Base-by-base conservation (phyloP, 139 green algal species). In the Yamagishiella unicocca region DNA sequence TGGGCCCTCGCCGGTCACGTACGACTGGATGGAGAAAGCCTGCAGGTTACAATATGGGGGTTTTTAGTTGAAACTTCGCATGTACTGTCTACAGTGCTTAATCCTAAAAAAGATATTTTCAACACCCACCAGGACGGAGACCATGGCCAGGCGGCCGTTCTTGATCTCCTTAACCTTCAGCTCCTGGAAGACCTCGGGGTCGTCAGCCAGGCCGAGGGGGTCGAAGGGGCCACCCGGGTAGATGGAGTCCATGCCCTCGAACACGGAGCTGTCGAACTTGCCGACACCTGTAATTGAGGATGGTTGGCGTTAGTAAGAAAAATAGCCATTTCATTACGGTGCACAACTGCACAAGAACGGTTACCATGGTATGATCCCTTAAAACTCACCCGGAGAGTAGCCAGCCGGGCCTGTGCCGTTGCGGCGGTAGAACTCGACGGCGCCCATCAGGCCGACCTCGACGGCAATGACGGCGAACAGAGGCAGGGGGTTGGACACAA, bases 141-240 rank as follows among this genome's bases (percentile, higher is more conserved):
- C 91, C 96, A 99, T 98, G 68, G 96, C 97, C 19, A 99, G 94
- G 81, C 97, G 95, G 71, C 96, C 96, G 93, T 99, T 98, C 94
- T 99, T 99, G 94, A 99, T 98, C 93, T 99, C 97, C 95, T 98
- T 99, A 21, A 99, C 97, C 94, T 98, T 98, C 37, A 98, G 94
- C 94, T 99, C 95, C 68, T 92, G 90, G 45, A 99, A 95, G 42
- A 96, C 93, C 92, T 98, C 96, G 24, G 97, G 95, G 93, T 99
- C 96, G 83, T 98, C 95, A 73, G 96, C 92, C 90, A 99, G 93
- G 70, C 95, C 96, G 72, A 99, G 95, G 77, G 97, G 97, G 93
- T 99, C 98, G 90, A 99, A 99, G 78, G 95, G 95, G 68, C 96
- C 97, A 85, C 97, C 97, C 67, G 97, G 97, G 96, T 99, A 97